These are phyloP conservation scores for Candida buenavistaensis DNA, from an alignment of 1,139 yeast species.

Conservation along the genomic window DNA sequence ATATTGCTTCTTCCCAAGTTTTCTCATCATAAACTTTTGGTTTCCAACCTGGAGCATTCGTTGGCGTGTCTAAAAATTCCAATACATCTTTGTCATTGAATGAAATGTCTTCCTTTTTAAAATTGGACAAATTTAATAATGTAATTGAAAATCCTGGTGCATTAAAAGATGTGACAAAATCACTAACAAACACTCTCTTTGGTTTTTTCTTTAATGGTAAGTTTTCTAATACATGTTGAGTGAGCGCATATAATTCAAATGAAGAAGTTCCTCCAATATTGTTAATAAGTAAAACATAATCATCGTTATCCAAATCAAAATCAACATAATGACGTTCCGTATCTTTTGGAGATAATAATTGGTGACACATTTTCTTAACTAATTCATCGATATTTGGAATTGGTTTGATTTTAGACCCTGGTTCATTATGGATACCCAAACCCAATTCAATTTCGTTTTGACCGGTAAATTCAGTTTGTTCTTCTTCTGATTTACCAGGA, in stretches of 20 bases:
- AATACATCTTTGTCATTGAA: constrained; percentile 32
- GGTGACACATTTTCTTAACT: constrained; percentile 51
- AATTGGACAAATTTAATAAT: constrained; percentile 60
- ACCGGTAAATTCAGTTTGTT: constrained; percentile 42
- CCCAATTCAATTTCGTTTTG: constrained; percentile 79
- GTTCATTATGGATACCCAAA: constrained; percentile 95
- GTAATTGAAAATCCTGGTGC: constrained; percentile 92
- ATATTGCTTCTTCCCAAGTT: constrained; percentile 24
- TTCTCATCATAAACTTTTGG: constrained; percentile 30
- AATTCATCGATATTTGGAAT: constrained; percentile 66
- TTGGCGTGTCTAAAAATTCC: constrained; percentile 61
- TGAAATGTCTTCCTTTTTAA: constrained; percentile 33
- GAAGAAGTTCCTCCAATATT: constrained; percentile 86
- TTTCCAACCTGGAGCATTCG: constrained; percentile 85
- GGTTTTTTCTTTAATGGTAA: constrained; percentile 58
- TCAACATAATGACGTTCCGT: constrained; percentile 70
- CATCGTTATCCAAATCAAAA: constrained; percentile 57
- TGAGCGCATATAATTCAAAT: constrained; percentile 69
- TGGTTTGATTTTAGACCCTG: constrained; percentile 74
- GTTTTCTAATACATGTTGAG: constrained; percentile 44
- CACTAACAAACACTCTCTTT: constrained; percentile 64
- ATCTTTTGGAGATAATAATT: constrained; percentile 55
- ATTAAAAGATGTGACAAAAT: constrained; percentile 81
- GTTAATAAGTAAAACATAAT: constrained; percentile 68
- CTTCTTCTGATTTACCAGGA: constrained; percentile 66